Base-by-base conservation (phyloP, 2,329 filamentous ascomycete genomes). In the Ophiostoma pallidulum region DNA sequence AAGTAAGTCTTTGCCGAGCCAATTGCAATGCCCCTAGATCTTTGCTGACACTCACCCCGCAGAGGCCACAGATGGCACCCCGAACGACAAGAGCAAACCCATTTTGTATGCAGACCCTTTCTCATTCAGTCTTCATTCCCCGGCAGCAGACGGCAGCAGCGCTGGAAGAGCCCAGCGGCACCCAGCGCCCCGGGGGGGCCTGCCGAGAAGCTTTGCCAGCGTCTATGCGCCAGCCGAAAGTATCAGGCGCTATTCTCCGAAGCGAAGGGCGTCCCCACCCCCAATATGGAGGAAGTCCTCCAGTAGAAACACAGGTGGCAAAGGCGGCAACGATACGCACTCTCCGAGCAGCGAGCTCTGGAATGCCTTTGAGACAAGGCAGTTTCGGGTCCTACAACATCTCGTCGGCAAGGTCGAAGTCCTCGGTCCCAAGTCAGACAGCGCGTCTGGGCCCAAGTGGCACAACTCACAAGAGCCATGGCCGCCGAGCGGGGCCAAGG, bases 201-300 rank as follows among this genome's bases (percentile, higher is more conserved):
- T 33, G 12, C 12, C 31, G 14, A 33, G 12, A 33, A 33, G 24
- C 24, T 28, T 6, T 10, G 39, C 8, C 14, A 9, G 14, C 26
- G n/a, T 9, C n/a, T n/a, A 13, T 35, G 20, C 26, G n/a, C 24
- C 35, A 13, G 16, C 33, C 31, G 26, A 14, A 36, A 33, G 10
- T 19, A n/a, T 35, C 20, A 24, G 19, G 19, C 31, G 19, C 19
- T 18, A 19, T 26, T 28, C 24, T 16, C 32, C 36, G 13, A 49
- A 45, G 32, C 41, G 41, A 13, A 41, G 47, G 19, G 41, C 41
- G 5, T 37, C 31, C 3, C n/a, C 32, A 13, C 14, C 29, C 14
- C 26, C 28, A 18, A 61, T 35, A 64, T 67, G 52, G 19, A n/a
- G 13, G 6, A 22, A 14, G 16, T 36, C 41, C 31, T 42, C 49